Evolutionary conservation across 2,329 filamentous ascomycete species (phyloP).

Genomic region (Moelleriella libera): DNA sequence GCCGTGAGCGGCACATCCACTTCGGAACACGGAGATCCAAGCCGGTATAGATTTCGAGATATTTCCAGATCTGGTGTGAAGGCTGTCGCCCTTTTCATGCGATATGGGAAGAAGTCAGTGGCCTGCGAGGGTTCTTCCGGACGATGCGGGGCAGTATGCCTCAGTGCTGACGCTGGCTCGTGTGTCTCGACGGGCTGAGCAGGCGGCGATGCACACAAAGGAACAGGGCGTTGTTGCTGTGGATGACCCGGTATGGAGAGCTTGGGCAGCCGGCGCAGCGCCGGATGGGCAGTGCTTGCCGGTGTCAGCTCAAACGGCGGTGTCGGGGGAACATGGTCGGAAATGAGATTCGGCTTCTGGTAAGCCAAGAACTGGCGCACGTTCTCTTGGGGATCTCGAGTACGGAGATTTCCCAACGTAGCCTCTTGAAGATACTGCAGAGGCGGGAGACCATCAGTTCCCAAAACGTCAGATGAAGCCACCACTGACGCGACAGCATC

Average conservation of each 20-base stretch:
- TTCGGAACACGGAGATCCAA: constrained; percentile 80
- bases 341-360: constrained; percentile 43
- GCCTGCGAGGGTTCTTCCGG: constrained; percentile 8
- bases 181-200: constrained; percentile 12
- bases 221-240: constrained; percentile 13
- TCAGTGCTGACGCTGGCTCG: constrained; percentile 10
- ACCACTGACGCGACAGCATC: constrained; percentile 70
- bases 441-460: constrained; percentile 48
- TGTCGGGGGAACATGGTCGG: constrained; percentile 48
- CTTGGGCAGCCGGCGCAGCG: constrained; percentile 45
- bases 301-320: constrained; percentile 55
- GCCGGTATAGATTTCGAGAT: constrained; percentile 49
- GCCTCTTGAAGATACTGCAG: constrained; percentile 62
- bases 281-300: constrained; percentile 32
- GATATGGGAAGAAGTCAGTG: constrained; percentile 30
- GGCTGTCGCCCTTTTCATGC: constrained; percentile 36
- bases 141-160: constrained; percentile 11
- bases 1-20: constrained; percentile 76
- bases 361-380: constrained; percentile 84
- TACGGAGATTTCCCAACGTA: constrained; percentile 52
- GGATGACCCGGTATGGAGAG: constrained; percentile 39
- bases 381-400: constrained; percentile 78
- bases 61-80: constrained; percentile 43
- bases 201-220: constrained; percentile 13
- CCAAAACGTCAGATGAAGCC: constrained; percentile 82